These are phyloP conservation scores for Protomyces macrosporus DNA, from an alignment of 1,139 yeast genomes.

Conservation along the genomic window DNA sequence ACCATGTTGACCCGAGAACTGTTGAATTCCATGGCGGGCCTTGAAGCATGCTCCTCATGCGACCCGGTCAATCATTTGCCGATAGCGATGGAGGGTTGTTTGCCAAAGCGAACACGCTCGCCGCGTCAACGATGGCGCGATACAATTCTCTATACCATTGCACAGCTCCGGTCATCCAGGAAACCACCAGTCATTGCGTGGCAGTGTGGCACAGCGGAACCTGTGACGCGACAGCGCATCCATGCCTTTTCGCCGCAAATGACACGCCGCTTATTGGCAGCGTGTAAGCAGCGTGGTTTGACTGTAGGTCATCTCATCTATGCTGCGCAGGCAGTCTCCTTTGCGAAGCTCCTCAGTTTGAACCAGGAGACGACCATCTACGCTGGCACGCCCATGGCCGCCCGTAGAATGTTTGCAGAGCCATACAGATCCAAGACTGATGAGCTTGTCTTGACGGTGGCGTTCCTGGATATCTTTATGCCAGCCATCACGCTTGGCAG, in stretches of 20 bases:
- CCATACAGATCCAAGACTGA: neutral
- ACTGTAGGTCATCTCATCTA: slow-evolving; percentile 20
- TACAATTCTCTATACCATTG: slow-evolving; percentile 7
- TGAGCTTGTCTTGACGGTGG: slow-evolving; percentile 9
- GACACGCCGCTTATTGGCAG: neutral
- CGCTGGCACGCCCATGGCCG: slow-evolving; percentile 16
- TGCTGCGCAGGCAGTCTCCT: slow-evolving; percentile 13
- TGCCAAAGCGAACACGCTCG: slow-evolving; percentile 1
- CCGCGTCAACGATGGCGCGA: slow-evolving; percentile 4
- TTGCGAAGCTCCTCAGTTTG: neutral
- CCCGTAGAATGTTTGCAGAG: slow-evolving; percentile 7
- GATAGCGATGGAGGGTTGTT: slow-evolving; percentile 7
- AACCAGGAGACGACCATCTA: neutral
- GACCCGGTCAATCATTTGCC: slow-evolving; percentile 1
- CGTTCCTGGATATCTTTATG: slow-evolving; percentile 10
- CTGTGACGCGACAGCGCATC: slow-evolving; percentile 8
- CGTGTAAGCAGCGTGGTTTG: neutral
- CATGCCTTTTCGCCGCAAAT: neutral
- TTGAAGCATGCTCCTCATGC: neutral
- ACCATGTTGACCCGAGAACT: slow-evolving; percentile 2
- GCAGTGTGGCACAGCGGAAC: neutral
- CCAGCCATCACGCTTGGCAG: neutral
- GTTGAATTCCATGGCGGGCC: neutral
- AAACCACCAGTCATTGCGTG: neutral
- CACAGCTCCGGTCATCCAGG: neutral